These are phyloP conservation scores for Plantago lanceolata DNA, from an alignment of 305 asterid species.

Conservation along the genomic window DNA sequence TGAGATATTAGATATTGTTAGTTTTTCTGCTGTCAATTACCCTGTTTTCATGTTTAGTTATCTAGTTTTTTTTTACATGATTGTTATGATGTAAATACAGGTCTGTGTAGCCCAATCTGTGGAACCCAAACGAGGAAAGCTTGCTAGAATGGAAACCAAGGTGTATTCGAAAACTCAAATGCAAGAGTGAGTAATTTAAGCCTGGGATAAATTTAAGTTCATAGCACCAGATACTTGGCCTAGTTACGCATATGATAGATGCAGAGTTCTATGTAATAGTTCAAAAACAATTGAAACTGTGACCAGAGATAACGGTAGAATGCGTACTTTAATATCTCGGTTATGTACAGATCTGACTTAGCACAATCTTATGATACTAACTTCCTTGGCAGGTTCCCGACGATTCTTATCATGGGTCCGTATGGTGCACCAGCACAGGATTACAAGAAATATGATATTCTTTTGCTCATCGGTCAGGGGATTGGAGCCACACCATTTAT, in stretches of 20 bases:
- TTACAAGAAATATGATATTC: conserved; percentile 76
- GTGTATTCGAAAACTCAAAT: conserved; percentile 38
- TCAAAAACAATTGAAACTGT: too few relatives aligned
- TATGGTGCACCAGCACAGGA: conserved; percentile 96
- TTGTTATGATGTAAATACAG: conserved; percentile 24
- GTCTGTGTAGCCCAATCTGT: conserved; percentile 52
- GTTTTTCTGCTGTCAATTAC: background rate
- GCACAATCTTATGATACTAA: background rate
- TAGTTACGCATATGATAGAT: too few relatives aligned
- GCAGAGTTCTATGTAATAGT: background rate
- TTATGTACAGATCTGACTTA: background rate
- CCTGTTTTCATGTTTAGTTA: background rate
- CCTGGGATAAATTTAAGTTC: background rate
- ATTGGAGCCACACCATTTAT: conserved; percentile 95
- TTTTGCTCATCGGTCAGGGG: conserved; percentile 79
- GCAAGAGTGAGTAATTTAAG: conserved; percentile 36
- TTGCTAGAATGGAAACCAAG: conserved; percentile 66
- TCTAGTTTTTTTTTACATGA: background rate
- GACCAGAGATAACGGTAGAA: background rate
- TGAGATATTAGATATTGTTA: conserved; percentile 17
- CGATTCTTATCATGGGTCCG: conserved; percentile 69
- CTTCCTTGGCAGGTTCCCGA: conserved; percentile 49
- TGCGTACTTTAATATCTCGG: background rate
- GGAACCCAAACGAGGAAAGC: conserved; percentile 46
- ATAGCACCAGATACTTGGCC: background rate